Conservation (phyloP, 2,329 filamentous ascomycete genomes). For the Pseudovirgaria hyperparasitica region DNA sequence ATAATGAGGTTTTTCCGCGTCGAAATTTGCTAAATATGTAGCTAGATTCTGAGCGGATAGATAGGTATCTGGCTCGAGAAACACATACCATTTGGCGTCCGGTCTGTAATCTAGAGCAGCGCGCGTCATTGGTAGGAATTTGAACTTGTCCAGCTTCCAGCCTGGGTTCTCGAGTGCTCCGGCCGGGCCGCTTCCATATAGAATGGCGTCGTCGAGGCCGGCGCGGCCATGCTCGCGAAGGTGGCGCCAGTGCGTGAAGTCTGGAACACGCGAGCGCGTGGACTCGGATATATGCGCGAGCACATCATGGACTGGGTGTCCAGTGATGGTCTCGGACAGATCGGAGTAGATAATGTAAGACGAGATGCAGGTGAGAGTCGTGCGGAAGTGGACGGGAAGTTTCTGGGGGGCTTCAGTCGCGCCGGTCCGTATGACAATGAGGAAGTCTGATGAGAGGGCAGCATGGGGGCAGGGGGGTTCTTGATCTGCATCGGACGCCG, state of each 20-base stretch:
- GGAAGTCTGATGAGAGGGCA: slow-evolving; percentile 26
- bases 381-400: slow-evolving; percentile 33
- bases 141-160: slow-evolving; percentile 26
- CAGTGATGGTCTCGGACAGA: slow-evolving; percentile 18
- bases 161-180: slow-evolving; percentile 9
- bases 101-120: slow-evolving; percentile 24
- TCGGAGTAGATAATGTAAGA: slow-evolving; percentile 26
- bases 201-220: slow-evolving; percentile 14
- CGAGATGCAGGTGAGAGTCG: slow-evolving; percentile 20
- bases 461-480: slow-evolving; percentile 6
- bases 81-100: slow-evolving; percentile 45
- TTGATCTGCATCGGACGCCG: too few relatives aligned
- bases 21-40: slow-evolving; percentile 38
- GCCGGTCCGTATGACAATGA: slow-evolving; percentile 45
- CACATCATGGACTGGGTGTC: slow-evolving; percentile 24
- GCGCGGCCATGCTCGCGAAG: slow-evolving; percentile 17
- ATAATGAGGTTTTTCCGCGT: slow-evolving; percentile 36
- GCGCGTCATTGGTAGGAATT: slow-evolving; percentile 24
- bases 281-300: slow-evolving; percentile 17
- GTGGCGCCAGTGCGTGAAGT: slow-evolving; percentile 24
- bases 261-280: slow-evolving; percentile 16
- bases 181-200: slow-evolving; percentile 8
- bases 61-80: slow-evolving; percentile 48
- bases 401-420: slow-evolving; percentile 43
- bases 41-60: slow-evolving; percentile 41